Percentiles rank a stretch among this genome's conserved stretches.
These are phyloP conservation scores for Hypoxylon sp. DNA, from an alignment of 2,329 filamentous ascomycete species.

Conservation along the genomic window DNA sequence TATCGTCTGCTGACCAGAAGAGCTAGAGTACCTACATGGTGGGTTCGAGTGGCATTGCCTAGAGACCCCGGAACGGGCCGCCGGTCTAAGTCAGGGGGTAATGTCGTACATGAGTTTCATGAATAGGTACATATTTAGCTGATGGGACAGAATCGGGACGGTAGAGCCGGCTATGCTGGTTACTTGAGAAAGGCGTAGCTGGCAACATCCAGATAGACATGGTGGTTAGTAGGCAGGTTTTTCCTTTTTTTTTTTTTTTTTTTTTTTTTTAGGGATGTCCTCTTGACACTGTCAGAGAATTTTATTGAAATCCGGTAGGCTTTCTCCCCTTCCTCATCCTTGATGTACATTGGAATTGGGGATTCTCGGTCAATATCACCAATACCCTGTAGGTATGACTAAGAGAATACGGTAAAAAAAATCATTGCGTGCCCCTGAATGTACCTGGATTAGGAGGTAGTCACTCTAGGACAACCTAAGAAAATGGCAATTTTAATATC, in stretches of 20 bases:
- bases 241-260: too few relatives aligned
- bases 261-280: neutral
- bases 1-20: constrained; percentile 16
- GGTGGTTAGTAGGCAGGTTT: neutral
- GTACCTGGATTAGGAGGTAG: neutral
- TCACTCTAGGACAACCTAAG: neutral
- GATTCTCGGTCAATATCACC: neutral
- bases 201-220: neutral
- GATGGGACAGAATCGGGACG: neutral
- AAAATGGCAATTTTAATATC: neutral
- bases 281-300: neutral
- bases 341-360: neutral
- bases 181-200: neutral
- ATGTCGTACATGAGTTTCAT: neutral
- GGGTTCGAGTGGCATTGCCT: neutral
- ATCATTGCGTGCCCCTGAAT: neutral
- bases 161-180: neutral
- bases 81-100: neutral
- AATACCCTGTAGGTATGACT: neutral
- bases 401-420: neutral
- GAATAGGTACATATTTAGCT: neutral
- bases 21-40: constrained; percentile 2
- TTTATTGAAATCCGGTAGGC: neutral
- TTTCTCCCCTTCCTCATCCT: neutral
- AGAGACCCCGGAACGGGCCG: constrained; percentile 1